phyloP scores from a whole-genome alignment of 257 asterid species.

The Nicotiana noctiflora region DNA sequence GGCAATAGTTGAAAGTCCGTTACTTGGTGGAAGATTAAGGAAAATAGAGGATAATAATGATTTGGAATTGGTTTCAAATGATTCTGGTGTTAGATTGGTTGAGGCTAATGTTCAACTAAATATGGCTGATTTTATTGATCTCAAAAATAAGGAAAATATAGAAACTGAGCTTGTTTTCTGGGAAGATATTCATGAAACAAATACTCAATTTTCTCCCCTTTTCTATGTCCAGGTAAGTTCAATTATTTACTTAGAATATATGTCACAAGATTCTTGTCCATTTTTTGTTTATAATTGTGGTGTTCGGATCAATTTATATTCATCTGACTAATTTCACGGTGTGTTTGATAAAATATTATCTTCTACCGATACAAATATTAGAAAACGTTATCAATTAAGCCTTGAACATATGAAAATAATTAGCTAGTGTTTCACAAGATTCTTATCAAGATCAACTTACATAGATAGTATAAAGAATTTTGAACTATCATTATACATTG shows the following conservation, averaged over 20 bases:
- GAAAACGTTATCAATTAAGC: no score
- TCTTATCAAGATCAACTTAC: no score
- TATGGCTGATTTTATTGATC: conserved; percentile 37
- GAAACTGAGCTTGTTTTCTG: conserved; percentile 50
- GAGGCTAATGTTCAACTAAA: conserved; percentile 31
- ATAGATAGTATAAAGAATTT: no score
- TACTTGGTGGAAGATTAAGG: conserved; percentile 58
- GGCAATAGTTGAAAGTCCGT: conserved; percentile 45
- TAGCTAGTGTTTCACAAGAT: no score
- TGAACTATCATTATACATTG: no score
- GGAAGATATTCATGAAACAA: conserved; percentile 44
- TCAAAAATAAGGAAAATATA: conserved; percentile 22
- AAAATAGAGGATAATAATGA: conserved; percentile 3
- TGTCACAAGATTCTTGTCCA: no score
- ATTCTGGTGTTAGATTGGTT: conserved; percentile 53
- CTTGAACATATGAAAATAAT: no score
- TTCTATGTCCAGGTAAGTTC: conserved; percentile 60
- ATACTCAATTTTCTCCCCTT: conserved; percentile 56
- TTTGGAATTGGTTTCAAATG: conserved; percentile 43
- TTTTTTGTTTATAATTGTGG: no score
- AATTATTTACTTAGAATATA: neutral
- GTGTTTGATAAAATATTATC: no score
- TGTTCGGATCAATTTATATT: no score
- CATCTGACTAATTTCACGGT: no score
- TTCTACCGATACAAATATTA: no score